Percentiles rank a stretch among this genome's conserved stretches.
phyloP scores from a whole-genome alignment of 2,329 filamentous ascomycete genomes.

The Scedosporium minutisporum region DNA sequence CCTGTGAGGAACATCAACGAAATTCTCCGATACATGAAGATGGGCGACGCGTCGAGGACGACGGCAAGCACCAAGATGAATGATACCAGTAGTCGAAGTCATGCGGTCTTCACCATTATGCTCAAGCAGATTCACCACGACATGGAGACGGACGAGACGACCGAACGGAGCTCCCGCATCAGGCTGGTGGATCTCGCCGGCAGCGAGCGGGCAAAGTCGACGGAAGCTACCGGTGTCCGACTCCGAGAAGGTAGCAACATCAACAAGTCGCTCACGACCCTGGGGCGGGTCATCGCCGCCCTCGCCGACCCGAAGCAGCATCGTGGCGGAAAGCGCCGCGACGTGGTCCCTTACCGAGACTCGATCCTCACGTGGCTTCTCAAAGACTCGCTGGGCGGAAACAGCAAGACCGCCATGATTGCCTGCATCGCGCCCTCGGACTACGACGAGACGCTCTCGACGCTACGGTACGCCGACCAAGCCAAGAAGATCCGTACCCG shows the following conservation, averaged over 20 bases:
- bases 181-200: slow-evolving; percentile 90
- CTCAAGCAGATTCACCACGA: slow-evolving; percentile 98
- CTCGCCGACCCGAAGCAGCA: slow-evolving; percentile 63
- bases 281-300: slow-evolving; percentile 91
- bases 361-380: slow-evolving; percentile 77
- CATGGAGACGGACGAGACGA: slow-evolving; percentile 93
- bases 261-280: slow-evolving; percentile 94
- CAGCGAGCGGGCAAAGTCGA: slow-evolving; percentile 88
- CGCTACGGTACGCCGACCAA: slow-evolving; percentile 92
- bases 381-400: slow-evolving; percentile 91
- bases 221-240: slow-evolving; percentile 84
- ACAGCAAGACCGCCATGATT: slow-evolving; percentile 98
- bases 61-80: slow-evolving; percentile 98
- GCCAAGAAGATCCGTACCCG: slow-evolving; percentile 94
- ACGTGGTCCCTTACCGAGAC: slow-evolving; percentile 84
- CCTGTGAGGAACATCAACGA: slow-evolving; percentile 81
- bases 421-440: slow-evolving; percentile 92
- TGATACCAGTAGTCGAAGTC: slow-evolving; percentile 90
- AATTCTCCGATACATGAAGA: slow-evolving; percentile 82
- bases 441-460: slow-evolving; percentile 95
- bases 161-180: slow-evolving; percentile 87
- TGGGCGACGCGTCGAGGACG: slow-evolving; percentile 79
- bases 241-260: slow-evolving; percentile 95
- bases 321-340: slow-evolving; percentile 43
- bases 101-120: slow-evolving; percentile 96